Evolutionary conservation across 208 protist species (phyloP).

Genomic region (Trypanosoma scelopori): DNA sequence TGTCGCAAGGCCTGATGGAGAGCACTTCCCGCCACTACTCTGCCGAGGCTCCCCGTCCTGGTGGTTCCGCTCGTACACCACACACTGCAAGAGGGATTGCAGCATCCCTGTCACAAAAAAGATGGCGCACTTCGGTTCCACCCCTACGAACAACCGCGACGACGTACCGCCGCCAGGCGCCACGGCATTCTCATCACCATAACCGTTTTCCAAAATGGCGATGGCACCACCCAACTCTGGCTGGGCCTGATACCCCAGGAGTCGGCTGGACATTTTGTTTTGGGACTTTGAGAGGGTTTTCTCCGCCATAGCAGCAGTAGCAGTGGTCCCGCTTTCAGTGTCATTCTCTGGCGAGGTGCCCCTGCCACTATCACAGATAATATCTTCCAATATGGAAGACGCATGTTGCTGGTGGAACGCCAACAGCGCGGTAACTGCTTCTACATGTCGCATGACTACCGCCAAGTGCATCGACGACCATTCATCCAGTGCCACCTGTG

Average conservation of each 20-base stretch:
- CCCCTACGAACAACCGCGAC: neutral
- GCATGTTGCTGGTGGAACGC: slow-evolving; percentile 64
- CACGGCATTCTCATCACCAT: neutral
- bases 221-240: slow-evolving; percentile 50
- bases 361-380: neutral
- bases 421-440: slow-evolving; percentile 38
- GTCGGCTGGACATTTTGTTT: neutral
- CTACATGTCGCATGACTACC: slow-evolving; percentile 47
- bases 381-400: slow-evolving; percentile 28
- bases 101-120: slow-evolving; percentile 18
- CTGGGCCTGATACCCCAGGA: slow-evolving; percentile 44
- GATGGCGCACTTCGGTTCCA: neutral
- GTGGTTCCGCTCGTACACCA: slow-evolving; percentile 15
- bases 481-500: slow-evolving; percentile 47
- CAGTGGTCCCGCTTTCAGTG: neutral
- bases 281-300: neutral
- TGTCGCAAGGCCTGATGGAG: slow-evolving; percentile 9
- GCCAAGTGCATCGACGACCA: slow-evolving; percentile 72
- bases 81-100: slow-evolving; percentile 25
- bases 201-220: slow-evolving; percentile 38
- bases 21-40: neutral
- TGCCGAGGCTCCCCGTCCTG: neutral
- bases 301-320: neutral
- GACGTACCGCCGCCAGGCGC: neutral
- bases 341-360: neutral